Evolutionary conservation across 2,329 filamentous ascomycete genomes (phyloP), one percentile per base, ranked within the genome.

Genomic region (Aspergillus sp.): DNA sequence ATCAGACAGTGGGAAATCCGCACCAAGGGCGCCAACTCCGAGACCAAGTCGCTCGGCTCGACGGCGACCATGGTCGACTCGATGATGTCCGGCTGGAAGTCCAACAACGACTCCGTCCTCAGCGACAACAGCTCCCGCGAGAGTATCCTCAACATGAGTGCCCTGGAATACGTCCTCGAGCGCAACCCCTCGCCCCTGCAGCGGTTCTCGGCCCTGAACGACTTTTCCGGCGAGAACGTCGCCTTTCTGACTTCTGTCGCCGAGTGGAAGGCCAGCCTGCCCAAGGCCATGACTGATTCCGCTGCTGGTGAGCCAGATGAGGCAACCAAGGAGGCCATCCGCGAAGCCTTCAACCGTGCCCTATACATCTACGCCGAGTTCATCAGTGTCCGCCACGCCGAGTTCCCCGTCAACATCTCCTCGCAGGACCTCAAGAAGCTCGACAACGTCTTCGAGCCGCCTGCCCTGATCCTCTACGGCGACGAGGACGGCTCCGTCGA

Each of bases 181-280:
- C 66, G 70, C 49, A 86, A 88, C 66, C 83, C 85, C 0, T 76
- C 80, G 4, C 83, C 84, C 0, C 78, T 90, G 0, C 83, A 87
- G 55, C 73, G 84, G 52, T 90, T 88, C 68, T 86, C 87, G 0
- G 86, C 86, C 0, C 76, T 83, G 1, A 80, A 82, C 36, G 87
- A 89, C 63, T 89, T 89, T 66, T 89, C 86, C 0, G 87, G 86
- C 13, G 87, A 90, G 69, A 90, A 90, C 66, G 86, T 89, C 62
- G 82, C 86, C 47, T 89, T 89, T 69, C 72, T 89, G 5, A 83
- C 80, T 8, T 76, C 78, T 41, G 81, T 88, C 8, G 75, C 79
- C 2, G 78, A 81, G 56, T 89, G 84, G 83, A 85, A 83, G 67
- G 52, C n/a, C 45, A 45, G 52, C 9, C 53, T 68, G 2, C 64